These are phyloP conservation scores for Xanthoconium separans DNA, from an alignment of 1,284 basidiomycete species.

Conservation along the genomic window DNA sequence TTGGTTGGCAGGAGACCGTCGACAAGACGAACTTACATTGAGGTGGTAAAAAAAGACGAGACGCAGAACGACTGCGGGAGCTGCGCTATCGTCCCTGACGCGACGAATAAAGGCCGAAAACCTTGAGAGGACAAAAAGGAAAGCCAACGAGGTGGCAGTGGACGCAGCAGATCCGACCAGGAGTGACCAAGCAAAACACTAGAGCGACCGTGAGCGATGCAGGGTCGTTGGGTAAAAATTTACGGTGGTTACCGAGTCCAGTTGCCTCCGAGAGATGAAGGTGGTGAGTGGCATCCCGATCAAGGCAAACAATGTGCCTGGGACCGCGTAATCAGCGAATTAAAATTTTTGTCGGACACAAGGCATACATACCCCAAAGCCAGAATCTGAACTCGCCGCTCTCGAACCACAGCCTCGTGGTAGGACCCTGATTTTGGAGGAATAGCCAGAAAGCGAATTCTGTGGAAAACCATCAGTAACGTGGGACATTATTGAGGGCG, in stretches of 20 bases:
- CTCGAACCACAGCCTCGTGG: conserved; percentile 68
- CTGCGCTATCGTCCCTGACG: conserved; percentile 68
- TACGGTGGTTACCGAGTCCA: conserved; percentile 49
- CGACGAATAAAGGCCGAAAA: conserved; percentile 67
- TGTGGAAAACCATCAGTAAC: conserved; percentile 27
- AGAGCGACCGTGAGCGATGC: conserved; percentile 11
- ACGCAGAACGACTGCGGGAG: conserved; percentile 66
- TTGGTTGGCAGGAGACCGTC: conserved; percentile 1
- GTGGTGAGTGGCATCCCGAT: conserved; percentile 68
- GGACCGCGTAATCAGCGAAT: conserved; percentile 15
- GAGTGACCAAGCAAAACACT: conserved; percentile 71
- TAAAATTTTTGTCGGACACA: conserved; percentile 4
- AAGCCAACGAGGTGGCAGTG: conserved; percentile 60
- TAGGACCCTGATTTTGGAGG: conserved; percentile 66
- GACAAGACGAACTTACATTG: conserved; percentile 51
- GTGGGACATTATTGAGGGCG: not conserved
- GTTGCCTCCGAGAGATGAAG: conserved; percentile 51
- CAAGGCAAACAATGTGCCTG: conserved; percentile 61
- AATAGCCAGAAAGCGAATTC: conserved; percentile 79
- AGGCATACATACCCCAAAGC: conserved; percentile 54
- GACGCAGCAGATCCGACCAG: conserved; percentile 63
- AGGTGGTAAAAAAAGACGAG: conserved; percentile 70
- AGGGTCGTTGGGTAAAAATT: not conserved
- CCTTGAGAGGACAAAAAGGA: conserved; percentile 61
- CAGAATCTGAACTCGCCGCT: conserved; percentile 63